Evolutionary conservation across 1,284 basidiomycete genomes (phyloP), one percentile per base, ranked within the genome.

Genomic region (Termitomyces sp.): DNA sequence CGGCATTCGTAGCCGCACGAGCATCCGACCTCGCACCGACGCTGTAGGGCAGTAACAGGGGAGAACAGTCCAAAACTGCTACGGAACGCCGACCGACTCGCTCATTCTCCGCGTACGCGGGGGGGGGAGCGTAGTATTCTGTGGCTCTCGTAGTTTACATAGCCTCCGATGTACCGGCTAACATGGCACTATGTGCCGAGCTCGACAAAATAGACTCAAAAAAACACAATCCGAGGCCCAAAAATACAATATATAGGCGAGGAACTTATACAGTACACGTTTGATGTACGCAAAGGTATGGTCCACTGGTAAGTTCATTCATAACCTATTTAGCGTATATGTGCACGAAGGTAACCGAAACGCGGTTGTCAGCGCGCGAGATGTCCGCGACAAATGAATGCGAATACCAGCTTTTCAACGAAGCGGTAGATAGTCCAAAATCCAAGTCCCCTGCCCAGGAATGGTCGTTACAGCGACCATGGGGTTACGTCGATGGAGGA

Each of bases 361-460:
- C n/a, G 31, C 15, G 15, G 26, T 38, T 54, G 47, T 50, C 47
- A 51, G 40, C 38, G 30, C 42, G 50, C 41, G 47, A 52, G 28
- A 45, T 52, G 42, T 46, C 44, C 44, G 34, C 31, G 9, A 41
- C 36, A 31, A 59, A 59, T 12, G 56, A 59, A 38, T 51, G 58
- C 55, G 53, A 24, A 50, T 21, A 55, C 53, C 51, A 52, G 51
- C 58, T 50, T 52, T 44, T 3, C 28, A 33, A 55, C 4, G 28
- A 53, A 46, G 44, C 15, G 48, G 50, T 36, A 40, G 42, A 43
- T 45, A 44, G 48, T 42, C 45, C 17, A n/a, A 50, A 9, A 49
- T 53, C 55, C 49, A 15, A 57, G 48, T 49, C 58, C 51, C 58
- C 53, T 45, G 55, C 55, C 46, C 49, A 48, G 40, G 30, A 15